Evolutionary conservation across 202 grass and related monocot genomes (phyloP), one percentile per base, ranked within the genome.

Genomic region (Musa balbisiana): DNA sequence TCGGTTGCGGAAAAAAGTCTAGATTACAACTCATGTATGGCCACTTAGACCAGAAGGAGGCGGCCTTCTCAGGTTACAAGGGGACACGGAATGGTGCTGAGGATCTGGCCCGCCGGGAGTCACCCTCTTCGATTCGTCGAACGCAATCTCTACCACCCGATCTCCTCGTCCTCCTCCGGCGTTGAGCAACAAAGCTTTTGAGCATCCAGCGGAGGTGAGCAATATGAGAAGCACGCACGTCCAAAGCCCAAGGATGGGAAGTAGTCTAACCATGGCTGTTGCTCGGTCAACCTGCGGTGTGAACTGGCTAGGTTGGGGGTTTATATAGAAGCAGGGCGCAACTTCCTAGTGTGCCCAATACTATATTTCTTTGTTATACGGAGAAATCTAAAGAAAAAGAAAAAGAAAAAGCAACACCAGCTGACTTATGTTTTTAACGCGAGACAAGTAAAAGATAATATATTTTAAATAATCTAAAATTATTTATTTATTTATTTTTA

Each of bases 21-120:
- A 33, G 29, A 33, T 3, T 33, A 3, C 26, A 27, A 27, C 26
- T 27, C 26, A 27, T 1, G 1, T 27, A 27, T n/a, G n/a, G n/a
- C n/a, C n/a, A n/a, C n/a, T n/a, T 2, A 33, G 29, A 33, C 29
- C 29, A 33, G 3, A 33, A 33, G 33, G 4, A 43, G 4, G 33
- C 2, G 33, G 33, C 29, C 29, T 33, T 33, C 0, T 0, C 33
- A 43, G 33, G 33, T 62, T n/a, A 6, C 21, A 62, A 62, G 58
- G 58, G 20, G 4, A n/a, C 58, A 62, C 6, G 5, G 58, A 87
- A 79, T 91, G 90, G 50, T 90, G 90, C 76, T 90, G 83, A 33
- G 90, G 91, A 64, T 90, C 81, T 4, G 87, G 75, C 2, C 91
- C 87, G 11, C 85, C 55, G 4, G 87, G 91, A 80, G 85, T 90